phyloP scores from a whole-genome alignment of 202 grass and related monocot species.

The Schoenoplectus triqueter region DNA sequence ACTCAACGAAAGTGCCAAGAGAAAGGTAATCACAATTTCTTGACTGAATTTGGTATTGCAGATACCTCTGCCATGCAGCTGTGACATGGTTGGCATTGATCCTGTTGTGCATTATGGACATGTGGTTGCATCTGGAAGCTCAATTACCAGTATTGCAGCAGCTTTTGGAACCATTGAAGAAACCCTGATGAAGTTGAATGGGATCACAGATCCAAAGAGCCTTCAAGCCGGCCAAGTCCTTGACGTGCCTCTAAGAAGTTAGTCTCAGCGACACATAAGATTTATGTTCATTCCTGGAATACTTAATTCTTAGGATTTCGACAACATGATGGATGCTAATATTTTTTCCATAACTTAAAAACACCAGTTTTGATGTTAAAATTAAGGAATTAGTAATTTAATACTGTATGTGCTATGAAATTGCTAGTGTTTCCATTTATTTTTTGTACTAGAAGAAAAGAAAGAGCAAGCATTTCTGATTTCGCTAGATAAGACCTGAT shows the following conservation, averaged over 20 bases:
- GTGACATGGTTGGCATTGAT: slow-evolving; percentile 56
- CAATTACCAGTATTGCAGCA: slow-evolving; percentile 55
- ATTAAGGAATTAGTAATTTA: not conserved
- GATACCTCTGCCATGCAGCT: slow-evolving; percentile 97
- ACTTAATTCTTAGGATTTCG: not conserved
- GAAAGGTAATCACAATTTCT: no score
- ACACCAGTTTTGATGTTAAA: not conserved
- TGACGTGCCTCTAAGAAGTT: slow-evolving; percentile 87
- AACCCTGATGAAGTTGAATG: slow-evolving; percentile 53
- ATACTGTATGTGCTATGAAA: not conserved
- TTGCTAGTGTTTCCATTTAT: not conserved
- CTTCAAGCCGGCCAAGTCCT: slow-evolving; percentile 80
- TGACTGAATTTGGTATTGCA: slow-evolving; percentile 39
- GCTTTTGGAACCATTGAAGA: slow-evolving; percentile 60
- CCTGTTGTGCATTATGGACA: slow-evolving; percentile 69
- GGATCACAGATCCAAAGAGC: slow-evolving; percentile 70
- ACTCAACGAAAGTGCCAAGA: no score
- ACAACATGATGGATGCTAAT: not conserved
- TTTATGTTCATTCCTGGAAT: slow-evolving; percentile 14
- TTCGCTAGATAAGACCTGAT: not conserved
- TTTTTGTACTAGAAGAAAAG: not conserved
- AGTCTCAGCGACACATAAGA: slow-evolving; percentile 4
- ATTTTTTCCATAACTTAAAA: not conserved
- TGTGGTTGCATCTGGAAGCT: slow-evolving; percentile 54
- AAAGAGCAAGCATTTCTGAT: not conserved